phyloP scores from a whole-genome alignment of 768 basidiomycete genomes.

The Lentinula sp. region DNA sequence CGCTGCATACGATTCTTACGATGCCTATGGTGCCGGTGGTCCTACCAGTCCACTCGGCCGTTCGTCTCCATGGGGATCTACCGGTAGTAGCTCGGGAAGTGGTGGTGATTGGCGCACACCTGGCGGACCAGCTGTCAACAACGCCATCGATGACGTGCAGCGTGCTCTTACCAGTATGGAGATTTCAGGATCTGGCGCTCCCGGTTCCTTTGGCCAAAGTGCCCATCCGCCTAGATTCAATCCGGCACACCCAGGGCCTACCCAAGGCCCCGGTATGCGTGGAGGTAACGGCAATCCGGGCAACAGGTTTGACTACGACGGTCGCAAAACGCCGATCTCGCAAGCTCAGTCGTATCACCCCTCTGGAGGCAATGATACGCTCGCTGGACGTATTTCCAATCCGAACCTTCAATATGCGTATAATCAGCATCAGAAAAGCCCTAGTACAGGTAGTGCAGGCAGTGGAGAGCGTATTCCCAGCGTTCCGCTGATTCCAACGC shows the following conservation, averaged over 20 bases:
- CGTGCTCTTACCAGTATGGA: conserved; percentile 69
- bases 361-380: conserved; percentile 38
- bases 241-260: conserved; percentile 38
- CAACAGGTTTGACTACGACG: conserved; percentile 54
- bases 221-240: conserved; percentile 69
- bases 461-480: conserved; percentile 42
- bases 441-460: conserved; percentile 23
- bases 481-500: conserved; percentile 68
- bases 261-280: conserved; percentile 38
- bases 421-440: conserved; percentile 31
- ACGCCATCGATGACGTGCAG: conserved; percentile 66
- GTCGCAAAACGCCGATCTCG: conserved; percentile 54
- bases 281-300: conserved; percentile 28
- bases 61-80: conserved; percentile 59
- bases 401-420: conserved; percentile 64
- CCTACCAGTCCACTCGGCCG: conserved; percentile 56
- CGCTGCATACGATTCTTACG: conserved; percentile 50
- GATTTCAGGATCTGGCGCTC: conserved; percentile 30
- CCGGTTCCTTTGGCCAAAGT: conserved; percentile 38
- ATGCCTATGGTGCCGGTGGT: conserved; percentile 34
- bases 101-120: conserved; percentile 56
- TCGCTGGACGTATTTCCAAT: conserved; percentile 56
- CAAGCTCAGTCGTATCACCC: conserved; percentile 36
- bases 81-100: conserved; percentile 4
- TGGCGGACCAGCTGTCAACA: conserved; percentile 21